A percentile compares a stretch with the other conserved stretches of the same genome.
Evolutionary conservation across 1,284 basidiomycete genomes (phyloP).

Genomic region (Heterobasidion occidentale): DNA sequence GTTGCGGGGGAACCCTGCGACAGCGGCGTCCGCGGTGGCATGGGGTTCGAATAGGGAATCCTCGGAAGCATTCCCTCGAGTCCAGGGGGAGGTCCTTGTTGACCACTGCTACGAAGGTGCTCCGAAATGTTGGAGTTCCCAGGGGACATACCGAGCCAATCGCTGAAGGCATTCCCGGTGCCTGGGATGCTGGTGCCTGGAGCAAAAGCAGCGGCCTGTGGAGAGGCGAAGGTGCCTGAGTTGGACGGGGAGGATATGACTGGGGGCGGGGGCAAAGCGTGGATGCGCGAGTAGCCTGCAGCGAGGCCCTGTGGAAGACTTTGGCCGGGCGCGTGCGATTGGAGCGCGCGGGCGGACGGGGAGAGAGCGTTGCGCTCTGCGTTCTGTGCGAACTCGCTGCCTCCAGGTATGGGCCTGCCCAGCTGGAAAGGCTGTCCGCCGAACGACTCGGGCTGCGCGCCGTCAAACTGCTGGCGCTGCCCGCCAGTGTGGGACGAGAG

Average conservation of each 20-base stretch:
- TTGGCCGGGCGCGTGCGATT: slow-evolving; percentile 78
- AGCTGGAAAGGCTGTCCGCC: slow-evolving; percentile 15
- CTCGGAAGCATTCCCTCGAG: slow-evolving; percentile 24
- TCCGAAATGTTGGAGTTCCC: slow-evolving; percentile 20
- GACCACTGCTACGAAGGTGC: slow-evolving; percentile 16
- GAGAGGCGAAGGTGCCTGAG: slow-evolving; percentile 22
- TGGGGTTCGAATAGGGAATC: slow-evolving; percentile 22
- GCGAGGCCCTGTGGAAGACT: slow-evolving; percentile 84
- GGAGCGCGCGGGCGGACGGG: slow-evolving; percentile 60
- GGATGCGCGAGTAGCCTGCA: slow-evolving; percentile 79
- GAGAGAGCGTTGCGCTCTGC: slow-evolving; percentile 35
- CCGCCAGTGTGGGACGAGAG: slow-evolving; percentile 20
- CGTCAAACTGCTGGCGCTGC: slow-evolving; percentile 22
- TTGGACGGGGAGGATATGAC: slow-evolving; percentile 34
- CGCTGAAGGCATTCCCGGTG: slow-evolving; percentile 14
- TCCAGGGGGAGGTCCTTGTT: slow-evolving; percentile 13
- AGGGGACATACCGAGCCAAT: slow-evolving; percentile 24
- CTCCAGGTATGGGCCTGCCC: slow-evolving; percentile 21
- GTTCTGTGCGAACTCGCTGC: slow-evolving; percentile 18
- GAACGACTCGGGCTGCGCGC: slow-evolving; percentile 13
- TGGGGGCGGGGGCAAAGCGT: slow-evolving; percentile 52
- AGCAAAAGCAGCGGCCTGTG: slow-evolving; percentile 14
- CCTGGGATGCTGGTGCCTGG: slow-evolving; percentile 6
- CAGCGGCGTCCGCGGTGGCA: slow-evolving; percentile 14
- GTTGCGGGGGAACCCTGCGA: slow-evolving; percentile 13